A percentile compares a stretch with the other conserved stretches of the same genome.
These are phyloP conservation scores for Tylopilus orsonianus DNA, from an alignment of 1,284 basidiomycete genomes.

Conservation along the genomic window DNA sequence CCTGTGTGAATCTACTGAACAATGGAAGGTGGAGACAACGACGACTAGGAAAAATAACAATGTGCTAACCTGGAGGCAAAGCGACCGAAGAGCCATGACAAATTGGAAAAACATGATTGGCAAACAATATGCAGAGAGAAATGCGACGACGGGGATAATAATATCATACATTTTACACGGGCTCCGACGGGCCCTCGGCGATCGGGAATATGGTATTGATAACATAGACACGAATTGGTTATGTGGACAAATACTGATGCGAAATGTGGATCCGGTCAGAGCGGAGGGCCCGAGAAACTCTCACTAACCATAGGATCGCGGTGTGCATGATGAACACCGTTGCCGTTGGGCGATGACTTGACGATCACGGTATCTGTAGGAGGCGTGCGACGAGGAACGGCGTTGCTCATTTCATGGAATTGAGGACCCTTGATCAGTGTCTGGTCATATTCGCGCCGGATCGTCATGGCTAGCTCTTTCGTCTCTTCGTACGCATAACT, in stretches of 20 bases:
- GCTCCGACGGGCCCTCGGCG: constrained; percentile 9
- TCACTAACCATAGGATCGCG: constrained; percentile 21
- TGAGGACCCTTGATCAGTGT: constrained; percentile 36
- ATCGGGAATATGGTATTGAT: constrained; percentile 31
- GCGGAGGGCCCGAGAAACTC: not conserved
- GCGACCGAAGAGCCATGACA: constrained; percentile 4
- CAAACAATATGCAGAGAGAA: constrained; percentile 13
- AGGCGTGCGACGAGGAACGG: constrained; percentile 22
- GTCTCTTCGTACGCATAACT: constrained; percentile 84
- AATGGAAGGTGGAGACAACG: constrained; percentile 1
- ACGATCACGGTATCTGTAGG: constrained; percentile 14
- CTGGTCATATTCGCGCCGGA: constrained; percentile 53
- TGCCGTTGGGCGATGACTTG: constrained; percentile 17
- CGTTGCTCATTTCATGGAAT: constrained; percentile 34
- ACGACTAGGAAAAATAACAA: constrained; percentile 21
- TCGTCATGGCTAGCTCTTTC: constrained; percentile 73
- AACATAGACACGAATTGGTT: constrained; percentile 24
- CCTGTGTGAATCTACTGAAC: constrained; percentile 14
- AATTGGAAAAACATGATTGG: constrained; percentile 7
- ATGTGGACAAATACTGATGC: constrained; percentile 30
- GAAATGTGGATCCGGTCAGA: constrained; percentile 15
- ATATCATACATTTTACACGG: constrained; percentile 29
- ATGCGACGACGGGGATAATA: constrained; percentile 20
- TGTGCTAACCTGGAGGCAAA: constrained; percentile 17
- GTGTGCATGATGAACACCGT: constrained; percentile 17